Evolutionary conservation across 78 protist genomes (phyloP), one percentile per base, ranked within the genome.

Genomic region (Guillardia theta): DNA sequence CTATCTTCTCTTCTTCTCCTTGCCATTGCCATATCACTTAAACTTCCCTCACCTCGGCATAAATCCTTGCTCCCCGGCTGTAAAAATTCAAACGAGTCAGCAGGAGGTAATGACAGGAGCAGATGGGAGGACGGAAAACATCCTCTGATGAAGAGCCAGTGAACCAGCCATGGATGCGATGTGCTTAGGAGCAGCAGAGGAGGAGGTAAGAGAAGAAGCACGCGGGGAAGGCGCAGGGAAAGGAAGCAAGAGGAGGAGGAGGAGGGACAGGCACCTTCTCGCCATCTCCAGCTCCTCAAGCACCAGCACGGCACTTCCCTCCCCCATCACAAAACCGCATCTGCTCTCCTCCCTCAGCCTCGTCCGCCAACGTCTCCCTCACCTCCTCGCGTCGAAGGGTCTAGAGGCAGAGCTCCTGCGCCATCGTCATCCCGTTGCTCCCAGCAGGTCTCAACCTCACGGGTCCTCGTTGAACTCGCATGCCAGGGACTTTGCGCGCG

Each of bases 261-360:
- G 78, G 12, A 12, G 78, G 9, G n/a, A 21, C 33, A 64, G 33
- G 27, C 98, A 53, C 1, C 44, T 41, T 21, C 41, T 0, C 0
- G 98, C 98, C 78, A 93, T 96, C 53, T 96, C 95, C 30, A 54
- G 46, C 39, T 97, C 98, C 92, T 95, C 97, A 15, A 97, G 93
- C 39, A 96, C 95, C 15, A 97, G 43, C 36, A 97, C 94, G 46
- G 96, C 99, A 0, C 98, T 95, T 12, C 99, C 99, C 78, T 95
- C 99, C 9, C 98, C 98, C 93, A 99, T 98, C 19, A 99, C 99
- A 76, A 99, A 99, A 21, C 99, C 99, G 78, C 90, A 43, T 50
- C 39, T 19, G 37, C 50, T 21, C 39, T n/a, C n/a, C n/a, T n/a
- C n/a, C n/a, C n/a, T n/a, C n/a, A n/a, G n/a, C n/a, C n/a, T 53